These are phyloP conservation scores for Beverwykella pulmonaria DNA, from an alignment of 495 filamentous ascomycete species.

Conservation along the genomic window DNA sequence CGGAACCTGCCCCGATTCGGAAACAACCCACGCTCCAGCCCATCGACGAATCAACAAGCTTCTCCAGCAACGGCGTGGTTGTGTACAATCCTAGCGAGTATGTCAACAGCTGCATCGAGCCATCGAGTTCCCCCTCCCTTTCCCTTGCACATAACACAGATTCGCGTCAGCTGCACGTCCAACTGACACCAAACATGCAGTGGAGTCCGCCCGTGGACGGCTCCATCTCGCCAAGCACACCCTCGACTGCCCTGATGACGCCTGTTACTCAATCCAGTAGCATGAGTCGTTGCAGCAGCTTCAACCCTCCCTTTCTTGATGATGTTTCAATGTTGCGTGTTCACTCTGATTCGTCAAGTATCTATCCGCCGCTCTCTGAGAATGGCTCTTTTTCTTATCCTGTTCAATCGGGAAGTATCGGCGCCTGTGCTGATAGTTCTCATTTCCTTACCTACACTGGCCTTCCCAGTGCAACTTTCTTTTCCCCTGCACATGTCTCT, in stretches of 20 bases:
- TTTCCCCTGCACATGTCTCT: constrained; percentile 29
- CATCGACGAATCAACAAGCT: constrained; percentile 20
- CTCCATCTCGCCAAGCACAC: constrained; percentile 35
- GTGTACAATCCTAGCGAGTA: constrained; percentile 31
- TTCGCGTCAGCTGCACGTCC: constrained; percentile 7
- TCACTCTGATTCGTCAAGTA: constrained; percentile 37
- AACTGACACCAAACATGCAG: constrained; percentile 24
- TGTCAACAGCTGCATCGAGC: constrained; percentile 11
- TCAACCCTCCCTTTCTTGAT: constrained; percentile 31
- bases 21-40: constrained; percentile 14
- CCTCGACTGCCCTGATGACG: constrained; percentile 30
- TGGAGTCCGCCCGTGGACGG: constrained; percentile 31
- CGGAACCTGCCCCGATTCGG: not conserved
- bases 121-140: constrained; percentile 5
- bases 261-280: constrained; percentile 31
- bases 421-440: constrained; percentile 29
- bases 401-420: constrained; percentile 31
- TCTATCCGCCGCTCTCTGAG: constrained; percentile 17
- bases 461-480: constrained; percentile 24
- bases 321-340: constrained; percentile 40
- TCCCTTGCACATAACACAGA: constrained; percentile 6
- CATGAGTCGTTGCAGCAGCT: constrained; percentile 46
- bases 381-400: constrained; percentile 29
- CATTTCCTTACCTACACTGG: constrained; percentile 29
- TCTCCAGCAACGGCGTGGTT: constrained; percentile 7